Percentiles rank a stretch among this genome's conserved stretches.
These are phyloP conservation scores for Flaveria ramosissima DNA, from an alignment of 129 eudicot genomes.

Conservation along the genomic window DNA sequence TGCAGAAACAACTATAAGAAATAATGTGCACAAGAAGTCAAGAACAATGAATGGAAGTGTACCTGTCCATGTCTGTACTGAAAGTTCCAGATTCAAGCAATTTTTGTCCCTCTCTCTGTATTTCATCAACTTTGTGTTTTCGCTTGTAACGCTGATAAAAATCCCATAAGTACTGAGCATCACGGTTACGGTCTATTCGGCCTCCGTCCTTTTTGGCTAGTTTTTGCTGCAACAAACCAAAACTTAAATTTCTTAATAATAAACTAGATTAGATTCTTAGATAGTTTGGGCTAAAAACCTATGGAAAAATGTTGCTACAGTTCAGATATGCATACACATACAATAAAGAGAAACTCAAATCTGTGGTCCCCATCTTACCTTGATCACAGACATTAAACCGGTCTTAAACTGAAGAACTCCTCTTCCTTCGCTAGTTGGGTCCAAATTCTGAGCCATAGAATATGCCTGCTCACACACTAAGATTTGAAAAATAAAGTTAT, in stretches of 20 bases:
- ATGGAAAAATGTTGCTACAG: not conserved
- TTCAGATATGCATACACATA: constrained; percentile 8
- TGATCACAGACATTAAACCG: constrained; percentile 91
- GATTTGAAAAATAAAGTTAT: constrained; percentile 13
- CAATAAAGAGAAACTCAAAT: constrained; percentile 14
- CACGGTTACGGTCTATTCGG: constrained; percentile 74
- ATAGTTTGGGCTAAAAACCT: constrained; percentile 8
- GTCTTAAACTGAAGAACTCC: constrained; percentile 99
- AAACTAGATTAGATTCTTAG: not conserved
- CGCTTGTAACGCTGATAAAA: constrained; percentile 77
- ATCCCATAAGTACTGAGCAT: constrained; percentile 83
- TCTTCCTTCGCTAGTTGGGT: constrained; percentile 91
- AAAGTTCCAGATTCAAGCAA: constrained; percentile 90
- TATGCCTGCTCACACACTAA: constrained; percentile 99
- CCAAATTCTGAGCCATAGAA: constrained; percentile 90
- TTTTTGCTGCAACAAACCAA: constrained; percentile 67
- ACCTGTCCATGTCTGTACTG: constrained; percentile 76
- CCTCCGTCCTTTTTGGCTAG: constrained; percentile 84
- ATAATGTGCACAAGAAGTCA: not conserved
- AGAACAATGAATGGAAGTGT: constrained; percentile 18
- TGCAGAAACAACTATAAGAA: not conserved
- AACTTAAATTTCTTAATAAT: not conserved
- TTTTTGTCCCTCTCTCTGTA: constrained; percentile 67
- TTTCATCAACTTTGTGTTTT: constrained; percentile 78
- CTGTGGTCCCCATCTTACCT: constrained; percentile 48